Conservation (phyloP, 192 early-diverging fungal genomes). For the Linnemannia exigua region DNA sequence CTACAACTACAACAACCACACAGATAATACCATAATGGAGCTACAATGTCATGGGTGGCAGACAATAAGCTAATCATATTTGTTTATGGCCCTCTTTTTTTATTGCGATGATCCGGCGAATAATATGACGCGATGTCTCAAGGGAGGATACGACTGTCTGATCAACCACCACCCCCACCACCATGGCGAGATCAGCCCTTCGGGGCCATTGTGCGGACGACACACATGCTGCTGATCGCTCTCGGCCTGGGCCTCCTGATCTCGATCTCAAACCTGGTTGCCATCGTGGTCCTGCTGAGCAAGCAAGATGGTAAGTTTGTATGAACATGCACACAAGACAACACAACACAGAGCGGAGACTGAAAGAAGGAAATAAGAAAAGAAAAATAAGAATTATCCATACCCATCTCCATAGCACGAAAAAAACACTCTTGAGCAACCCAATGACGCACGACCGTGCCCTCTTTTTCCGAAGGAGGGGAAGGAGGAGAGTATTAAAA, state of each 20-base stretch:
- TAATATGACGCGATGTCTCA: not conserved
- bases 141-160: conserved; percentile 40
- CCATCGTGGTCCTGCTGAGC: conserved; percentile 29
- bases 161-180: too few species aligned
- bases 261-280: conserved; percentile 28
- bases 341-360: not conserved
- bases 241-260: conserved; percentile 31
- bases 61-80: not conserved
- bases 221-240: conserved; percentile 18
- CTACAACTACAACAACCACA: not conserved
- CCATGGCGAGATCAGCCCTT: conserved; percentile 31
- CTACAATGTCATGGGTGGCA: not conserved
- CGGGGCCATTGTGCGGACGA: conserved; percentile 8
- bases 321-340: not conserved
- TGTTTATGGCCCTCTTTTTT: not conserved
- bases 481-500: not conserved
- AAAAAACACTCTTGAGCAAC: not conserved
- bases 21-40: too few species aligned
- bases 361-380: not conserved
- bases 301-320: conserved; percentile 34
- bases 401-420: not conserved
- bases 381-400: not conserved
- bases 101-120: not conserved
- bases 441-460: conserved; percentile 2
- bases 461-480: not conserved